Base-by-base conservation (phyloP, 1,139 yeast species). In the Protomyces gravidus region DNA sequence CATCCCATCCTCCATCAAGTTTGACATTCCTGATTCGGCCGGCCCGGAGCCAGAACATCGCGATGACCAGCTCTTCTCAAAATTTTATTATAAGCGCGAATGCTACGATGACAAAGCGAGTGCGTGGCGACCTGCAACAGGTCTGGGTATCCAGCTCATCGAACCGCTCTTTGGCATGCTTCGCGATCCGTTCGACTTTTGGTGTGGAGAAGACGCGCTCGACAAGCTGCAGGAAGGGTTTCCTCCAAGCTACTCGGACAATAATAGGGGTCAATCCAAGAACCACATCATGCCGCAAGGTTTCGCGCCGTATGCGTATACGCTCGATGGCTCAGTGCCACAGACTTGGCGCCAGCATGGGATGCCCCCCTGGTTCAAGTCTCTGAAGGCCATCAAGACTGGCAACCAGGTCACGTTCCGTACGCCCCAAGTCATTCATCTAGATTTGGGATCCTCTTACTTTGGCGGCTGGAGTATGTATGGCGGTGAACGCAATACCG, bases 81-180 rank as follows among this genome's bases (percentile, higher is more conserved):
- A 49, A 11, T 45, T 53, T 49, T 25, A 53, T 47, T 53, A 53
- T 21, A 28, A 50, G 11, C 47, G 51, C 19, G 50, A 13, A n/a
- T 53, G 58, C 23, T 46, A 45, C 21, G 36, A 33, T n/a, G 13
- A 33, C 17, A n/a, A 27, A 11, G 6, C 19, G 15, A 33, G 23
- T 9, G 32, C 21, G 11, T 53, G 32, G 13, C 30, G 19, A 32
- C 51, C 58, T 17, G 46, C 51, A 4, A 13, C 47, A 1, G 58
- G 58, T n/a, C 30, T 13, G 25, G 58, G 58, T 7, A 45, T 46
- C 9, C 58, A 53, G 36, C 47, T 53, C 28, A 53, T 53, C 11
- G 58, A 53, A 36, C 58, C 58, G n/a, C 46, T 53, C 36, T 53
- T 50, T 45, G 58, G 58, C 26, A 45, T 53, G 58, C 36, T 53